Percentiles rank a stretch among this genome's conserved stretches.
phyloP scores from a whole-genome alignment of 331 rosid genomes.

The Malus hybrid region DNA sequence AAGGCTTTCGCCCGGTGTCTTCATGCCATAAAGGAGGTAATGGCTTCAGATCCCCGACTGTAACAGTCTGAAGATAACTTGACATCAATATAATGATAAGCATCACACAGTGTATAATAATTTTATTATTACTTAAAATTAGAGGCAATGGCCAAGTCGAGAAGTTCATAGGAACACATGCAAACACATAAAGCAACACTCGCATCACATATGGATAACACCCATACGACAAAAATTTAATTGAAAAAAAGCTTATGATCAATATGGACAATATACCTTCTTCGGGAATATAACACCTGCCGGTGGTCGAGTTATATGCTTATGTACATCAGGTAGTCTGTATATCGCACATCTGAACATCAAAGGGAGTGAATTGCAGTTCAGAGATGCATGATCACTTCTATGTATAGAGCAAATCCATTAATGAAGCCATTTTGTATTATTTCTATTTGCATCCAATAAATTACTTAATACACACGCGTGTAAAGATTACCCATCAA shows the following conservation, averaged over 20 bases:
- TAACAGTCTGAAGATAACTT: slow-evolving; percentile 48
- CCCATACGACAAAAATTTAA: background rate
- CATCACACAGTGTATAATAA: background rate
- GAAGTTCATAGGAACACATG: background rate
- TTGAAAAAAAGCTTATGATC: background rate
- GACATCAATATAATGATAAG: background rate
- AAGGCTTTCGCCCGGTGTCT: slow-evolving; percentile 54
- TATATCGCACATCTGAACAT: slow-evolving; percentile 74
- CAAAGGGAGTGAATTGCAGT: background rate
- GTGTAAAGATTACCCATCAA: background rate
- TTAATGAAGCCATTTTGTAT: background rate
- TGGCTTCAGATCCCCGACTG: slow-evolving; percentile 60
- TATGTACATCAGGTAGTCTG: slow-evolving; percentile 70
- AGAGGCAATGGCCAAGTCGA: background rate
- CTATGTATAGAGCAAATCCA: background rate
- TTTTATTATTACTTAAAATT: background rate
- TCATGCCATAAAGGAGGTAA: slow-evolving; percentile 89
- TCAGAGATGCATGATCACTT: background rate
- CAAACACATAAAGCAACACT: background rate
- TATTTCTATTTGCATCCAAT: background rate
- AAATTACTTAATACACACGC: background rate
- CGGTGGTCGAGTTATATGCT: slow-evolving; percentile 69
- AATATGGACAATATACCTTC: slow-evolving; percentile 43
- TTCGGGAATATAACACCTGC: slow-evolving; percentile 63
- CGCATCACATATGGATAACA: background rate